phyloP scores from a whole-genome alignment of 257 asterid species.

The Paraleonurus japonicus region DNA sequence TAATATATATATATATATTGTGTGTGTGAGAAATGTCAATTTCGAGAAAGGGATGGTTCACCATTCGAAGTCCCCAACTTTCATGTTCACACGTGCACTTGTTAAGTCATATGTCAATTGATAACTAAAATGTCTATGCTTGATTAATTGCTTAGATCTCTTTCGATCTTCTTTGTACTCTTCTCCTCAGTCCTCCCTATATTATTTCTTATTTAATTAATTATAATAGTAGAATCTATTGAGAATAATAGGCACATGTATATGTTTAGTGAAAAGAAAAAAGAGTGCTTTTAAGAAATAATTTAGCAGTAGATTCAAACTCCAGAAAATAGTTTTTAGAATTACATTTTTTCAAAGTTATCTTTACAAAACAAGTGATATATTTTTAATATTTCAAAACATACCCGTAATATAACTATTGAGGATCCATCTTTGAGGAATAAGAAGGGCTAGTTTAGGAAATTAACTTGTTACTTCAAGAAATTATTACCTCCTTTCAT shows the following conservation, averaged over 20 bases:
- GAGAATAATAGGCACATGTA: neutral
- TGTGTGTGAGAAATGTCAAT: constrained; percentile 25
- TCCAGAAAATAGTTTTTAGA: too few species aligned
- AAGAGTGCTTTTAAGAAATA: neutral
- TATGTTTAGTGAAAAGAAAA: neutral
- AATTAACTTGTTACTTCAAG: neutral
- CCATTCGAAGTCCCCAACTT: constrained; percentile 29
- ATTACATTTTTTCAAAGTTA: too few species aligned
- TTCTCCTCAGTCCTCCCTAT: neutral
- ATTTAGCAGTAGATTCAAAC: too few species aligned
- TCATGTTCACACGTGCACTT: constrained; percentile 48
- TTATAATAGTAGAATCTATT: neutral
- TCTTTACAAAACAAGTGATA: too few species aligned
- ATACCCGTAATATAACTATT: neutral
- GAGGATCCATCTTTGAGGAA: neutral
- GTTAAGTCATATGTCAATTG: constrained; percentile 15
- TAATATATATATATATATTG: neutral
- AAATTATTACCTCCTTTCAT: neutral
- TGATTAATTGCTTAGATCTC: neutral
- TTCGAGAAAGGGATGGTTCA: constrained; percentile 36
- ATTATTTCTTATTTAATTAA: neutral
- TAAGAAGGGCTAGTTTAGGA: too few species aligned
- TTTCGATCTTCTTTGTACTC: neutral
- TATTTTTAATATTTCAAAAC: too few species aligned
- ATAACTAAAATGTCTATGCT: constrained; percentile 13